Evolutionary conservation across 2,329 filamentous ascomycete species (phyloP), one percentile per base, ranked within the genome.

Genomic region (Byssochlamys sp.): DNA sequence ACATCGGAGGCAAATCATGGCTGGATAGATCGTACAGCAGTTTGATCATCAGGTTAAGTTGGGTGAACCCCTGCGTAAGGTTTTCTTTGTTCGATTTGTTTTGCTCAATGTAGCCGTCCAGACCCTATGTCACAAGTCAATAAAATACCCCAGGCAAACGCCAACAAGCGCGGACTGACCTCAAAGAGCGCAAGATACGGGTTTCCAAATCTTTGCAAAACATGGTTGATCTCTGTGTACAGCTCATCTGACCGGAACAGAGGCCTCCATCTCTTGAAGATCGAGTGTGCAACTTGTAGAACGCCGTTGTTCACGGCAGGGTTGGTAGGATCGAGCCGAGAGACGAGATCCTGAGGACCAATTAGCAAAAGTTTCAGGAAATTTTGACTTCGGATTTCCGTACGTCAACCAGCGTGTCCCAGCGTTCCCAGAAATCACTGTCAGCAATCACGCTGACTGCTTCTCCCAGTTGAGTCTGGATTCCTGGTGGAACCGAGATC

Each of bases 371-470:
- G 19, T 29, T 24, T 49, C 10, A 19, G 19, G 19, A 19, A 19
- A 19, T 19, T 19, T 19, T 19, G 19, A 19, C 19, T 19, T 19
- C 19, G 53, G 50, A 39, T n/a, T 27, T 2, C 33, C 80, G 63
- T 74, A 89, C 87, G 78, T 89, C 84, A 55, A 95, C 91, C 59
- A 99, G 81, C n/a, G 91, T 96, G 69, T 97, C 89, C 94, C 94
- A 99, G 68, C 88, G 83, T 73, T 88, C 81, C 87, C 89, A 99
- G 75, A 99, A 99, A 73, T 99, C 94, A 64, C 91, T 97, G 75
- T 97, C 92, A 60, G 94, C 94, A 67, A 99, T 97, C 66, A 95
- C 85, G 75, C 92, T 96, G 73, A 97, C 95, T 61, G 94, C 91
- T 71, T 97, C 94, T 65, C 94, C 94, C 39, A 99, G 83, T 76